phyloP scores from a whole-genome alignment of 73 alveolate genomes.

The Paraurostyla sp. region DNA sequence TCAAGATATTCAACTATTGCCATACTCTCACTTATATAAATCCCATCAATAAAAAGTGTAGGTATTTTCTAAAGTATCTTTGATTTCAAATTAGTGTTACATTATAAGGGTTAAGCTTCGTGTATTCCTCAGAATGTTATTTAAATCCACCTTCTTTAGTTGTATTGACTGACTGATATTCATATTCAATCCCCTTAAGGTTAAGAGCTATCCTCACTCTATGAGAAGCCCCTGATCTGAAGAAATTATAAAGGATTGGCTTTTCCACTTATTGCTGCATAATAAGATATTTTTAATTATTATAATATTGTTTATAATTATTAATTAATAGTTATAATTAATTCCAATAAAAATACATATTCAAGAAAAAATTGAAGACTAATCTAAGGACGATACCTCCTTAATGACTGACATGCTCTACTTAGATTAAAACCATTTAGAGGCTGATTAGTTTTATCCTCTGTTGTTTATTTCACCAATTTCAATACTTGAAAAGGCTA shows the following conservation, averaged over 20 bases:
- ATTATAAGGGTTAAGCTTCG: constrained; percentile 81
- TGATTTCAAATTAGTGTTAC: constrained; percentile 11
- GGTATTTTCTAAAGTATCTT: constrained; percentile 49
- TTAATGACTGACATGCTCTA: constrained; percentile 23
- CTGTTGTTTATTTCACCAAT: background rate
- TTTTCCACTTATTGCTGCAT: background rate
- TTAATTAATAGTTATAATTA: no score
- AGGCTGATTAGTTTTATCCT: no score
- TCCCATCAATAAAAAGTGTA: constrained; percentile 53
- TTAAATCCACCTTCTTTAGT: constrained; percentile 70
- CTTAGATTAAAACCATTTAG: background rate
- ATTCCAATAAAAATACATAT: no score
- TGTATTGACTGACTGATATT: constrained; percentile 65
- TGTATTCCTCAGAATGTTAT: constrained; percentile 65
- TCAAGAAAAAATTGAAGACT: background rate
- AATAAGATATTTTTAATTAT: constrained; percentile 1
- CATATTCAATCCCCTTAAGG: constrained; percentile 72
- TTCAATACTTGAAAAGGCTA: background rate
- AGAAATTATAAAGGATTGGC: constrained; percentile 66
- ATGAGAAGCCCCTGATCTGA: constrained; percentile 77
- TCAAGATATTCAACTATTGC: constrained; percentile 84
- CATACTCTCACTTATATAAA: constrained; percentile 65
- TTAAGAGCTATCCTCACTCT: constrained; percentile 80
- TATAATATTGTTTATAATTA: background rate
- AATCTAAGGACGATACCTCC: constrained; percentile 21